Conservation (phyloP, 1,284 basidiomycete species). For the Puccinia sorghi region DNA sequence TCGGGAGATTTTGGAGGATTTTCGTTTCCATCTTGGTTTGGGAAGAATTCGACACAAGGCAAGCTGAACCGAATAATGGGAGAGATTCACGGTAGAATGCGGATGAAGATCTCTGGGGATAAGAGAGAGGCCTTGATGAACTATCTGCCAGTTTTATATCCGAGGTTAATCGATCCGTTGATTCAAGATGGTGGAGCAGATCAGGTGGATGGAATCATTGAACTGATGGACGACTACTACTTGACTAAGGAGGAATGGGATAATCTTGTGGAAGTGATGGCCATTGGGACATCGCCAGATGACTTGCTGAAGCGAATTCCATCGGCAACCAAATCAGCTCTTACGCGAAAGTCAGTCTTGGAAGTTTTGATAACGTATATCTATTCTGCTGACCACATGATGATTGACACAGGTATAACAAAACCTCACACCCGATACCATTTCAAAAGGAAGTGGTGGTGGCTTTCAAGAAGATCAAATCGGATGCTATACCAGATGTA, state of each 20-base stretch:
- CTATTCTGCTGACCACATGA: too few species aligned
- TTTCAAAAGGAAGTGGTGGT: conserved; percentile 34
- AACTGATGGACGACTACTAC: conserved; percentile 90
- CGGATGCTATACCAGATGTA: conserved; percentile 74
- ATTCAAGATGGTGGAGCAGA: conserved; percentile 65
- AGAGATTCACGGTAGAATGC: conserved; percentile 93
- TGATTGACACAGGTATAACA: conserved; percentile 60
- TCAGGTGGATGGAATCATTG: conserved; percentile 73
- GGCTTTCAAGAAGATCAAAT: conserved; percentile 46
- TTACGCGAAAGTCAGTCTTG: conserved; percentile 74
- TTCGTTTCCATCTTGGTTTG: conserved; percentile 85
- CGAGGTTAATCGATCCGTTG: conserved; percentile 76
- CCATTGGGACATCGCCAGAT: conserved; percentile 58
- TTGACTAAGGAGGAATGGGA: conserved; percentile 95
- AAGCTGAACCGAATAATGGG: conserved; percentile 78
- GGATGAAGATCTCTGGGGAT: conserved; percentile 85
- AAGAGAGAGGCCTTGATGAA: conserved; percentile 83
- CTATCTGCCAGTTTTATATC: conserved; percentile 82
- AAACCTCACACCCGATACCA: conserved; percentile 44
- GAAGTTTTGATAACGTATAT: too few species aligned
- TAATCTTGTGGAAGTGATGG: conserved; percentile 76
- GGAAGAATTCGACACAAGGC: conserved; percentile 89
- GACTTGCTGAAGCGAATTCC: conserved; percentile 79
- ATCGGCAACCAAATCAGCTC: conserved; percentile 74
- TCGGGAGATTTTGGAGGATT: conserved; percentile 63